A percentile compares a stretch with the other conserved stretches of the same genome.
phyloP scores from a whole-genome alignment of 1,284 basidiomycete species.

The Vanrija pseudolonga region DNA sequence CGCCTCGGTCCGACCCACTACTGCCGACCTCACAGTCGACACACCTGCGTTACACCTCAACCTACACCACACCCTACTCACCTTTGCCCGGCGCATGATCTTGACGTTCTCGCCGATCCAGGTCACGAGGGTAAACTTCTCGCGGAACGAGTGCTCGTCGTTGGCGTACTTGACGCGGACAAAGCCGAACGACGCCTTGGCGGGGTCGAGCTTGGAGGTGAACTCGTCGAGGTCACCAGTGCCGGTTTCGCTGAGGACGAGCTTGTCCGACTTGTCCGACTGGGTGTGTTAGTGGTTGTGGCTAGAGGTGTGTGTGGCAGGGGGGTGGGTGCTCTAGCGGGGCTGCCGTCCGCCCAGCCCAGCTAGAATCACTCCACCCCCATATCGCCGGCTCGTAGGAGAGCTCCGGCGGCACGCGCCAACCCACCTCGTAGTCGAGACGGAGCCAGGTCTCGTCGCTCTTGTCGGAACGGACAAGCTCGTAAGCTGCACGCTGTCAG shows the following conservation, averaged over 20 bases:
- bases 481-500: slow-evolving; percentile 61
- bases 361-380: too few species aligned
- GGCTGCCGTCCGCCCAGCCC: too few species aligned
- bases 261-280: slow-evolving; percentile 78
- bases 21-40: not conserved
- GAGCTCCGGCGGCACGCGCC: not conserved
- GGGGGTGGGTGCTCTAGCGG: not conserved
- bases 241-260: slow-evolving; percentile 70
- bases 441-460: slow-evolving; percentile 79
- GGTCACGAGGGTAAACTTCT: slow-evolving; percentile 84
- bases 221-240: slow-evolving; percentile 73
- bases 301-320: not conserved
- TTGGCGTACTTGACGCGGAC: slow-evolving; percentile 77
- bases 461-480: slow-evolving; percentile 72
- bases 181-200: slow-evolving; percentile 76
- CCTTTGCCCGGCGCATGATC: slow-evolving; percentile 87
- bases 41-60: too few species aligned
- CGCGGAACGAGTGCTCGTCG: slow-evolving; percentile 64
- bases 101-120: slow-evolving; percentile 85
- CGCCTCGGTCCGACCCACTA: too few species aligned
- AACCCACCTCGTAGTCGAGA: slow-evolving; percentile 72
- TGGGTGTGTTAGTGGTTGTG: slow-evolving; percentile 34
- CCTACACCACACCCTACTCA: slow-evolving; percentile 47
- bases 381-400: too few species aligned
- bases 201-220: slow-evolving; percentile 65